phyloP scores from a whole-genome alignment of 371 early-diverging fungal species.

The Lichtheimia hyalospora region DNA sequence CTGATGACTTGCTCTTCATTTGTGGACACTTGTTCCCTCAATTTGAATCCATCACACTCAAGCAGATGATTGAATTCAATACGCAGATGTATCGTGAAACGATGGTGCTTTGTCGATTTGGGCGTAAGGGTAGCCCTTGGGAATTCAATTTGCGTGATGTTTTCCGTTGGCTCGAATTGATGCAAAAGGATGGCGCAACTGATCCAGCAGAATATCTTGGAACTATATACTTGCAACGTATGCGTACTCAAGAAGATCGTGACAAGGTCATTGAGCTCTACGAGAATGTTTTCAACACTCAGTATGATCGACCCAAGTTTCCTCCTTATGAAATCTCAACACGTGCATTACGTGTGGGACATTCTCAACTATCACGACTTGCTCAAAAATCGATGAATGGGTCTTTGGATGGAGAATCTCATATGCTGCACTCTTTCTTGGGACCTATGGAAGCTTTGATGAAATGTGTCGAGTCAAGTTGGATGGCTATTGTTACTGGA shows the following conservation, averaged over 20 bases:
- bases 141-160: slow-evolving; percentile 98
- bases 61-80: slow-evolving; percentile 89
- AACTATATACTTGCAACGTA: slow-evolving; percentile 83
- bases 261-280: slow-evolving; percentile 66
- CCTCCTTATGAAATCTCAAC: slow-evolving; percentile 44
- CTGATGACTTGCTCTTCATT: slow-evolving; percentile 81
- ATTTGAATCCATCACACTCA: slow-evolving; percentile 45
- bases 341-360: slow-evolving; percentile 62
- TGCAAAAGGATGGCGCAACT: slow-evolving; percentile 47
- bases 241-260: slow-evolving; percentile 85
- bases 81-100: slow-evolving; percentile 81
- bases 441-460: slow-evolving; percentile 76
- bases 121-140: slow-evolving; percentile 92
- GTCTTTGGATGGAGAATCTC: slow-evolving; percentile 46
- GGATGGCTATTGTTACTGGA: slow-evolving; percentile 94
- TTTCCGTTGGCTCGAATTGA: slow-evolving; percentile 90
- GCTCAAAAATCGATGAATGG: slow-evolving; percentile 7
- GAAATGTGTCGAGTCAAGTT: slow-evolving; percentile 86
- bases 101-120: slow-evolving; percentile 80
- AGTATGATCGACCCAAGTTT: slow-evolving; percentile 40
- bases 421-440: slow-evolving; percentile 70
- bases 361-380: slow-evolving; percentile 62
- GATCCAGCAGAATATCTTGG: slow-evolving; percentile 78
- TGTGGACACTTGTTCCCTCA: slow-evolving; percentile 69
- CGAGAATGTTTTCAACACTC: slow-evolving; percentile 59